These are phyloP conservation scores for Anthracocystis walkeri DNA, from an alignment of 1,284 basidiomycete species.

Conservation along the genomic window DNA sequence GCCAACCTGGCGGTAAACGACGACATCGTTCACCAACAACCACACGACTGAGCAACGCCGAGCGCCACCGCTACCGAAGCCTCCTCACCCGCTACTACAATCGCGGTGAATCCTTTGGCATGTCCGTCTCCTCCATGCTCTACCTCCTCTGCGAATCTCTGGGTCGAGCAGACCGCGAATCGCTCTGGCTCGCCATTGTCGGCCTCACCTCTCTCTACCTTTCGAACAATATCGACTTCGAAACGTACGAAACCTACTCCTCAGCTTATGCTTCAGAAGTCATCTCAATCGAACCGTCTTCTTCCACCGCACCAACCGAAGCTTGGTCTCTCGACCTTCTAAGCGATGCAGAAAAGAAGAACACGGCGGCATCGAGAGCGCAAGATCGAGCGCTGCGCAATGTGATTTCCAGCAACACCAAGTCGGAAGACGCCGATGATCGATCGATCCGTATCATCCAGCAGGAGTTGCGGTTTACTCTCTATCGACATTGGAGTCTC, in stretches of 20 bases:
- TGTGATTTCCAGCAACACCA: conserved; percentile 27
- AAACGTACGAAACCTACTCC: conserved; percentile 78
- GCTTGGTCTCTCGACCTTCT: conserved; percentile 44
- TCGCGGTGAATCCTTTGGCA: conserved; percentile 86
- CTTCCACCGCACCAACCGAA: conserved; percentile 5
- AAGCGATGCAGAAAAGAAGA: background rate
- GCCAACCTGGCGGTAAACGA: conserved; percentile 7
- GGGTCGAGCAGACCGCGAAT: conserved; percentile 90
- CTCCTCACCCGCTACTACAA: conserved; percentile 76
- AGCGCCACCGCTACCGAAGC: conserved; percentile 56
- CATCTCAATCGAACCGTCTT: conserved; percentile 46
- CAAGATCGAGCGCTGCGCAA: conserved; percentile 11
- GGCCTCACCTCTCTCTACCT: conserved; percentile 93
- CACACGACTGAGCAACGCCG: conserved; percentile 34
- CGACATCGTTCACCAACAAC: conserved; percentile 15
- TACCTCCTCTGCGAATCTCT: conserved; percentile 90
- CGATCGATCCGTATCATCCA: conserved; percentile 56
- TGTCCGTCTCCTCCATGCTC: conserved; percentile 87
- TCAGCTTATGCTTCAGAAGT: conserved; percentile 61
- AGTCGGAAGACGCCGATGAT: conserved; percentile 61
- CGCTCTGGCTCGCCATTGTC: conserved; percentile 92
- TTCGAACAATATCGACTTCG: conserved; percentile 85
- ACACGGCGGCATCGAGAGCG: background rate
- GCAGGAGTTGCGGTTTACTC: conserved; percentile 77
- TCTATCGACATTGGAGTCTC: conserved; percentile 96